Base-by-base conservation (phyloP, 768 basidiomycete genomes). In the Leucosporidium yakuticum region DNA sequence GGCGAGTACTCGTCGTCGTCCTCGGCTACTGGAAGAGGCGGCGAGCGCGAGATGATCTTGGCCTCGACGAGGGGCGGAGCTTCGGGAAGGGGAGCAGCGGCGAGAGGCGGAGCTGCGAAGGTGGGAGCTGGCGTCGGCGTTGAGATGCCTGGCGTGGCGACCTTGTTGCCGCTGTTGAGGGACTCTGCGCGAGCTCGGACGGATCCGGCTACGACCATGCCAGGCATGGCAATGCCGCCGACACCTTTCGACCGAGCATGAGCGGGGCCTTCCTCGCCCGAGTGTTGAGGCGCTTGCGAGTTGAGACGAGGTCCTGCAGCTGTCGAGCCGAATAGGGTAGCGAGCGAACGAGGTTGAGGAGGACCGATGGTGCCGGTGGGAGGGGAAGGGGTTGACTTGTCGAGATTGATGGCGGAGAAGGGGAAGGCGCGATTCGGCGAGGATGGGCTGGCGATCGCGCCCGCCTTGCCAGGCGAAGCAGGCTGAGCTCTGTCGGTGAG, bases 301-400 rank as follows among this genome's bases (percentile, higher is more conserved):
- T 67, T 67, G 55, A 67, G 61, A 7, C 61, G 54, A 23, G 66
- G 66, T 20, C 66, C 66, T 20, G 44, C n/a, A 20, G 66, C 66
- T 17, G 60, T 63, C 48, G 66, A 67, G 48, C 66, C 66, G 29
- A 67, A 62, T 4, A 49, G 47, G 6, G 56, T 21, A 8, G 66
- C 66, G 55, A 67, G 66, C 9, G 66, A 67, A 4, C 21, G 29
- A 15, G 54, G 48, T 12, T 17, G 39, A 12, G 31, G 29, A 17
- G 48, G 20, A 17, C n/a, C 27, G 12, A n/a, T 15, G 21, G n/a
- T 31, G 0, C 27, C 21, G 8, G 56, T 15, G 1, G 62, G 27
- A 27, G 50, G 51, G 7, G 48, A 36, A 23, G 29, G 25, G 3
- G 27, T 5, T 4, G 60, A 39, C 23, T 48, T 53, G 31, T n/a